These are phyloP conservation scores for Meyerozyma guilliermondii DNA, from an alignment of 1,139 yeast species.

Conservation along the genomic window DNA sequence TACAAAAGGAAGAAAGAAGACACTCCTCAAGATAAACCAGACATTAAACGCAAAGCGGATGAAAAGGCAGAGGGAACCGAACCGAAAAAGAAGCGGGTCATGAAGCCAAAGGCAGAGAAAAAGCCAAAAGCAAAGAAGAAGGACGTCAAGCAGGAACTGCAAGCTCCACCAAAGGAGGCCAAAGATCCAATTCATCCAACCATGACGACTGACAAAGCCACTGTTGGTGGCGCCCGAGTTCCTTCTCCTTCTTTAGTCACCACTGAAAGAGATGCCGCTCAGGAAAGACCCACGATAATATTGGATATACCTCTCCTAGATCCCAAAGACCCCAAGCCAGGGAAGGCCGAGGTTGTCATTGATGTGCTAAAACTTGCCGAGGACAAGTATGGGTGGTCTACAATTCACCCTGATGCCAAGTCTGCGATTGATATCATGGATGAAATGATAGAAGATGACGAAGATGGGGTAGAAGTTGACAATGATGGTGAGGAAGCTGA, in stretches of 20 bases:
- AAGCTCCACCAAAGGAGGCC: slow-evolving; percentile 5
- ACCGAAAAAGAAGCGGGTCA: slow-evolving; percentile 5
- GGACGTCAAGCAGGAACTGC: neutral
- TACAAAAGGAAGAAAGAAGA: slow-evolving; percentile 12
- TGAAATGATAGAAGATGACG: slow-evolving; percentile 56
- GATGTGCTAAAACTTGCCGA: slow-evolving; percentile 79
- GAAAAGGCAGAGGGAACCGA: slow-evolving; percentile 1
- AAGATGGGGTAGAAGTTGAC: slow-evolving; percentile 53
- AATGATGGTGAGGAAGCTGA: slow-evolving; percentile 50
- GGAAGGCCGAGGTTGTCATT: slow-evolving; percentile 67
- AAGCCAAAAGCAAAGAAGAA: slow-evolving; percentile 9
- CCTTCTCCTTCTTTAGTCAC: slow-evolving; percentile 16
- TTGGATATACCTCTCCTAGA: slow-evolving; percentile 55
- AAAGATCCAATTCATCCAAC: slow-evolving; percentile 13
- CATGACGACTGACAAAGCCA: slow-evolving; percentile 16
- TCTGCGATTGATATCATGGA: slow-evolving; percentile 58
- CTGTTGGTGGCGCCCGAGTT: slow-evolving; percentile 5
- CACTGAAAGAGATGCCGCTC: slow-evolving; percentile 9
- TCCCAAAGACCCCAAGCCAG: slow-evolving; percentile 49
- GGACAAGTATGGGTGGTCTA: slow-evolving; percentile 79
- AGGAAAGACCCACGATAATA: slow-evolving; percentile 45
- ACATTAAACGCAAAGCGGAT: neutral
- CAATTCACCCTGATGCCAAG: slow-evolving; percentile 64
- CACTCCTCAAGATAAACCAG: slow-evolving; percentile 6
- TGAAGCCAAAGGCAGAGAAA: slow-evolving; percentile 11